phyloP scores from a whole-genome alignment of 2,329 filamentous ascomycete species.

The Grosmannia serpens region DNA sequence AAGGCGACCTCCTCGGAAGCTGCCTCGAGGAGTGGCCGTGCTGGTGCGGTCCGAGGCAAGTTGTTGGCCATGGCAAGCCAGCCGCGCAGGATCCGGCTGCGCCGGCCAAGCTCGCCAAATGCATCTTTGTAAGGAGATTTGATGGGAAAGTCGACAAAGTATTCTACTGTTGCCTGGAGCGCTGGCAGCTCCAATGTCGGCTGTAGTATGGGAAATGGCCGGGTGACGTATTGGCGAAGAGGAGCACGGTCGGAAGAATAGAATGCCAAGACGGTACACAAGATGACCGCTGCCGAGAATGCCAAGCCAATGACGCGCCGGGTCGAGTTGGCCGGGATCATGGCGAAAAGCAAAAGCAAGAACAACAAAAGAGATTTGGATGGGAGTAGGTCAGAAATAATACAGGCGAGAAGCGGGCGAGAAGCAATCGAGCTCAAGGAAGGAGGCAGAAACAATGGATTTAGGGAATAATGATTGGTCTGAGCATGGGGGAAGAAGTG shows the following conservation, averaged over 20 bases:
- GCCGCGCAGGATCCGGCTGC: neutral
- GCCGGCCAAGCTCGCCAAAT: slow-evolving; percentile 2
- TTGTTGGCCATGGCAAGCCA: neutral
- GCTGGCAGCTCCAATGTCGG: neutral
- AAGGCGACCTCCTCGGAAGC: neutral
- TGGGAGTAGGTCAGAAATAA: neutral
- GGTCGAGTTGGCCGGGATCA: neutral
- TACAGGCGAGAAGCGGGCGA: neutral
- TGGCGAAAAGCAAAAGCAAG: neutral
- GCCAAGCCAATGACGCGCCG: neutral
- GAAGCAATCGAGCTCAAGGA: neutral
- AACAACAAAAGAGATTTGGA: neutral
- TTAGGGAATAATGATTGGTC: neutral
- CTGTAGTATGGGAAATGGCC: neutral
- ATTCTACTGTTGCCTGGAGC: neutral
- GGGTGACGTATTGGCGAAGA: neutral
- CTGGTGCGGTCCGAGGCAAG: neutral
- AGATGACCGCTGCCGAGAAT: neutral
- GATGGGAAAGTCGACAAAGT: slow-evolving; percentile 3
- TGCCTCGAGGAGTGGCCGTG: neutral
- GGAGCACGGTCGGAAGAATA: neutral
- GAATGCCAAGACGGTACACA: neutral
- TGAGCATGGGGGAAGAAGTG: neutral
- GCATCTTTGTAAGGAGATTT: neutral
- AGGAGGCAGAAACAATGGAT: neutral